phyloP scores from a whole-genome alignment of 2,329 filamentous ascomycete genomes.

The Colletotrichum viniferum region DNA sequence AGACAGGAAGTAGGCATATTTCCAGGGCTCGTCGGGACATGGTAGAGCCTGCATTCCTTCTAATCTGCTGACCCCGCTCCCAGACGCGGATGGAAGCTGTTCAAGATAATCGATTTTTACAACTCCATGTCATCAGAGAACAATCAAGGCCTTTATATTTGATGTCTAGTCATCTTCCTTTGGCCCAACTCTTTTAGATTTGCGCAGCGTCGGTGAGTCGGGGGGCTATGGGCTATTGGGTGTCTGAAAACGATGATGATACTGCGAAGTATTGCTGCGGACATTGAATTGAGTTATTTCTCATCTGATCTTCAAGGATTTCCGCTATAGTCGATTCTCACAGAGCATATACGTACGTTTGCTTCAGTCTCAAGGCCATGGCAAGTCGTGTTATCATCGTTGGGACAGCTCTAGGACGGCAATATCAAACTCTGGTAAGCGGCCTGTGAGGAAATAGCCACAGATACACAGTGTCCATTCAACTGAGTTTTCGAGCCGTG shows the following conservation, averaged over 20 bases:
- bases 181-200: too few relatives aligned
- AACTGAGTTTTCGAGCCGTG: background rate
- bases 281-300: background rate
- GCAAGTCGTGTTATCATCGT: background rate
- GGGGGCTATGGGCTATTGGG: background rate
- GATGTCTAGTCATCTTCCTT: background rate
- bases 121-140: background rate
- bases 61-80: background rate
- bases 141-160: background rate
- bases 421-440: background rate
- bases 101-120: background rate
- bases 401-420: background rate
- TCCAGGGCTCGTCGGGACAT: background rate
- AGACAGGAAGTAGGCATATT: background rate
- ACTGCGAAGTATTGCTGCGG: background rate
- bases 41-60: background rate
- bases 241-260: background rate
- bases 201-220: background rate
- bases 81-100: background rate
- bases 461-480: background rate
- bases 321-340: accelerated
- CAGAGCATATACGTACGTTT: too few relatives aligned
- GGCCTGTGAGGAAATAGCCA: background rate
- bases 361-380: background rate
- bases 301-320: background rate